These are phyloP conservation scores for Dipteronia sinensis DNA, from an alignment of 345 rosid species.

Conservation along the genomic window DNA sequence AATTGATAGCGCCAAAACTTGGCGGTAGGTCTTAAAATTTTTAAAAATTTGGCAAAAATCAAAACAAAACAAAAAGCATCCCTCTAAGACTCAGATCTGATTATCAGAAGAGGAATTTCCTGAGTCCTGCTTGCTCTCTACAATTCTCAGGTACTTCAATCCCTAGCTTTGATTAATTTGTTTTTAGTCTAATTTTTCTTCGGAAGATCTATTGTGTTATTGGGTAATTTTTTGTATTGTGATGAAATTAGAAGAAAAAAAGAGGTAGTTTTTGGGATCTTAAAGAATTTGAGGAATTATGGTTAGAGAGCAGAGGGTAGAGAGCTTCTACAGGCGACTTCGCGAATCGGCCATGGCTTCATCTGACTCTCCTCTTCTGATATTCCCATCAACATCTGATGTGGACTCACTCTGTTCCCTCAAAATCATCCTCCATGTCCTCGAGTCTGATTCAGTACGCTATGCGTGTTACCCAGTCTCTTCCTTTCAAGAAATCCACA, in stretches of 20 bases:
- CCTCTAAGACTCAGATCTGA: slow-evolving; percentile 15
- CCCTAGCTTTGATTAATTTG: neutral
- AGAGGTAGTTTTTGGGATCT: neutral
- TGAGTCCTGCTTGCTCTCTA: neutral
- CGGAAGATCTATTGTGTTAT: too few species aligned
- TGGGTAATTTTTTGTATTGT: neutral
- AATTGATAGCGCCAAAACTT: slow-evolving; percentile 43
- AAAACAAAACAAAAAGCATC: neutral
- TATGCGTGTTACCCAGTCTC: slow-evolving; percentile 96
- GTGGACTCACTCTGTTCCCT: slow-evolving; percentile 90
- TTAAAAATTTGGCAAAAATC: slow-evolving; percentile 26
- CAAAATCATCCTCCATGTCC: slow-evolving; percentile 75
- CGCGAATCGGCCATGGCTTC: slow-evolving; percentile 68
- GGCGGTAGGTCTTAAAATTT: slow-evolving; percentile 28
- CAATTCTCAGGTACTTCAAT: slow-evolving; percentile 27
- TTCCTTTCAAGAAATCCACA: slow-evolving; percentile 74
- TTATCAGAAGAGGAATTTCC: neutral
- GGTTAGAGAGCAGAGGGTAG: slow-evolving; percentile 82
- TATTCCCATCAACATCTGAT: slow-evolving; percentile 92
- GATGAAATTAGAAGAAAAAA: neutral
- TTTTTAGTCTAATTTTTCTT: neutral
- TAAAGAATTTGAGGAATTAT: slow-evolving; percentile 31
- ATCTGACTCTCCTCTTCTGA: slow-evolving; percentile 65
- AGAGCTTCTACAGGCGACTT: slow-evolving; percentile 68
- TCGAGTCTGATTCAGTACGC: slow-evolving; percentile 87